Evolutionary conservation across 257 asterid genomes (phyloP), one percentile per base, ranked within the genome.

Genomic region (Paulownia fortunei): DNA sequence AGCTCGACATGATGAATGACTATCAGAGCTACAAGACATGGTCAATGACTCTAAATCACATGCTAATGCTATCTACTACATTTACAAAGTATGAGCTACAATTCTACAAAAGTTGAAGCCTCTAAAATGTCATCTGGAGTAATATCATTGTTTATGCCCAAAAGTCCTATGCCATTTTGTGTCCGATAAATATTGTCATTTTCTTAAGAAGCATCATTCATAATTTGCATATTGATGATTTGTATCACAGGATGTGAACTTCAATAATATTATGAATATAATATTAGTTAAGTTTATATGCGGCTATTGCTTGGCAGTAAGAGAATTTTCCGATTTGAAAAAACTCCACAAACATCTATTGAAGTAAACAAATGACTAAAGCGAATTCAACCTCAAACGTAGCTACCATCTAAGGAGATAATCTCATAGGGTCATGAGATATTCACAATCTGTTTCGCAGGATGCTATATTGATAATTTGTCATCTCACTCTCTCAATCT

Each of bases 1-100:
- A 91, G 86, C 88, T 94, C 62, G 96, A 90, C 84, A 84, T 94
- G 97, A 72, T 82, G 90, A 87, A 86, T 58, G 92, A 94, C 65
- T 81, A 92, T 37, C 84, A 87, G 76, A 81, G 71, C 16, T 89
- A 90, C 82, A 84, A 72, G 74, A 90, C 87, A 51, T 91, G 97
- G 98, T 92, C 97, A 8, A 85, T 85, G 87, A 86, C 97, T 44
- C 86, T 94, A 74, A 87, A 90, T 82, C 97, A 90, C 74, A 90
- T 94, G 97, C 72, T 94, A 59, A 84, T 83, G 85, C 94, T 94
- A 61, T 92, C 94, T 34, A 72, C 92, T 74, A 86, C 96, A 19
- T 83, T 82, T 52, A 77, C 88, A 61, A 88, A 85, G 86, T 88
- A 84, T 62, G 88, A 89, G 69, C 86, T 84, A 58, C 92, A 93